Percentiles rank a stretch among this genome's conserved stretches.
phyloP scores from a whole-genome alignment of 148 eudicot species.

The Dianthus caryophyllus region DNA sequence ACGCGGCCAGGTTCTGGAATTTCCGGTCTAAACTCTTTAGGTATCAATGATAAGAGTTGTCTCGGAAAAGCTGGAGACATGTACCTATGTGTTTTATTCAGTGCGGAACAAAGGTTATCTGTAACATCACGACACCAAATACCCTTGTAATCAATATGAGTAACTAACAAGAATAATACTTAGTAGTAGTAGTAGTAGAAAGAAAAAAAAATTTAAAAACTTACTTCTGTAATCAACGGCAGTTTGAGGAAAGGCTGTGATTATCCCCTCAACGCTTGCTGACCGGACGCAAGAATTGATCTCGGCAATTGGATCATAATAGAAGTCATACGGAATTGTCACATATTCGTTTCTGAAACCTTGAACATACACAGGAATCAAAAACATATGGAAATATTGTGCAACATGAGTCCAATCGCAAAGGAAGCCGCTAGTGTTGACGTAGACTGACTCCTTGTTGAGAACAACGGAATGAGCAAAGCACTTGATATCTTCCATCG shows the following conservation, averaged over 20 bases:
- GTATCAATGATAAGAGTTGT: no score
- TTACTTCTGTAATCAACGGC: conserved; percentile 72
- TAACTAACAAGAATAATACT: no score
- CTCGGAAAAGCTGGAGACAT: no score
- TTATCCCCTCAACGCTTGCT: conserved; percentile 53
- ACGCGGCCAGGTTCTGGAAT: no score
- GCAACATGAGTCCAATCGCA: conserved; percentile 42
- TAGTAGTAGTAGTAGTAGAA: no score
- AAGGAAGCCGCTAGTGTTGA: conserved; percentile 31
- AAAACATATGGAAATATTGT: conserved; percentile 44
- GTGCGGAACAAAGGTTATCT: no score
- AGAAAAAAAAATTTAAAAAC: no score
- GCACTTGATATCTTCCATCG: conserved; percentile 51
- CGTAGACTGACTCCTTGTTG: conserved; percentile 53
- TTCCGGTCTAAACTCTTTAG: no score
- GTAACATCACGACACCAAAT: no score
- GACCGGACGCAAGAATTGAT: conserved; percentile 41
- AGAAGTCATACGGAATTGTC: conserved; percentile 77
- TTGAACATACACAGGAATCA: conserved; percentile 53
- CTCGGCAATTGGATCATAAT: conserved; percentile 61
- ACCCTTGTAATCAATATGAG: no score
- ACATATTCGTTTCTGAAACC: conserved; percentile 59
- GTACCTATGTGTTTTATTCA: no score
- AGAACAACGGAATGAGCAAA: conserved; percentile 66
- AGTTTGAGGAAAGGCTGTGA: conserved; percentile 73